Percentiles rank a stretch among this genome's conserved stretches.
Evolutionary conservation across 2,329 filamentous ascomycete genomes (phyloP).

Genomic region (Fusarium armeniacum): DNA sequence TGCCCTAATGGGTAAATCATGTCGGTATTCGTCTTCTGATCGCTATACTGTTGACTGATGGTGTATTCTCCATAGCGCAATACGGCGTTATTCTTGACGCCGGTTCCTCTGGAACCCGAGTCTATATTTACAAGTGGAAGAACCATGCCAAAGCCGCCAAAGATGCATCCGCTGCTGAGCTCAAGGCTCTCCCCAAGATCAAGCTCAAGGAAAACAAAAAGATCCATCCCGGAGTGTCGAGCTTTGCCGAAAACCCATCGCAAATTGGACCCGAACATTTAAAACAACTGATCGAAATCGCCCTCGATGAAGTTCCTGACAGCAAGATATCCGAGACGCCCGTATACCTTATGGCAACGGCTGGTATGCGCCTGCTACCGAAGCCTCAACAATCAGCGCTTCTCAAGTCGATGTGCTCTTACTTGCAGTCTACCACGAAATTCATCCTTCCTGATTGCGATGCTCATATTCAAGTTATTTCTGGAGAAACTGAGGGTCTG

Average conservation of each 20-base stretch:
- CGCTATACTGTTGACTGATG: constrained; percentile 35
- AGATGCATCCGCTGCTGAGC: constrained; percentile 59
- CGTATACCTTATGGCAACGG: constrained; percentile 94
- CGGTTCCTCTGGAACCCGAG: constrained; percentile 94
- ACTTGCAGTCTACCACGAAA: constrained; percentile 79
- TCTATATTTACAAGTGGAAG: constrained; percentile 95
- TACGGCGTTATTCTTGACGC: constrained; percentile 98
- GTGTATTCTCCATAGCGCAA: constrained; percentile 61
- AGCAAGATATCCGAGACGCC: constrained; percentile 86
- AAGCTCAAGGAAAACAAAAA: constrained; percentile 92
- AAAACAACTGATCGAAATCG: constrained; percentile 83
- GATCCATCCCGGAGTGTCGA: constrained; percentile 92
- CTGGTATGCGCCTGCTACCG: constrained; percentile 90
- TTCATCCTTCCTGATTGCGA: constrained; percentile 93
- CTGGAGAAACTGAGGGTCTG: constrained; percentile 93
- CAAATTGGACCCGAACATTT: constrained; percentile 87
- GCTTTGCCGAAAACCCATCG: constrained; percentile 83
- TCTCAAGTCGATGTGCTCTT: constrained; percentile 84
- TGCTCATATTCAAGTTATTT: constrained; percentile 91
- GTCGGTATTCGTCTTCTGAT: constrained; percentile 46
- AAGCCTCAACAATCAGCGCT: constrained; percentile 79
- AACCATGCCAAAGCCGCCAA: constrained; percentile 75
- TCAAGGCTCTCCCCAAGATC: constrained; percentile 81
- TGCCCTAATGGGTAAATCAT: constrained; percentile 56
- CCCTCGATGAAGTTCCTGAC: constrained; percentile 80